Evolutionary conservation across 768 basidiomycete genomes (phyloP), one percentile per base, ranked within the genome.

Genomic region (Rubroboletus pulcherrimus): DNA sequence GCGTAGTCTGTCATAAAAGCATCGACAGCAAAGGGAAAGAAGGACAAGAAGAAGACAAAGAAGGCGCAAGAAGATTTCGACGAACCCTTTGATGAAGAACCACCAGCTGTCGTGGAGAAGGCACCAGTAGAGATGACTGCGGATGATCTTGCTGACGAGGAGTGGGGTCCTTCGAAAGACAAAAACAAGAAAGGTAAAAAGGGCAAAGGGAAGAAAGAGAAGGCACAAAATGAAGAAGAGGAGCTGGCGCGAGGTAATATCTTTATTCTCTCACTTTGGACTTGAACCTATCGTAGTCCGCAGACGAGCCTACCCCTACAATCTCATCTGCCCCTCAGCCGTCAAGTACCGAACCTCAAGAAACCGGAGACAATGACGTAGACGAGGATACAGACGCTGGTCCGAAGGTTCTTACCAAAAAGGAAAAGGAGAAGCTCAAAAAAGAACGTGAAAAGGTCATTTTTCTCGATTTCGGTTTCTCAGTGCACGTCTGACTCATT

Each of bases 391-490:
- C 80, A 31, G 85, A 79, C 49, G 73, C 72, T 47, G 90, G 82
- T 14, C 76, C 77, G 4, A 85, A 87, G 72, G 68, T 96, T 33
- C 73, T 97, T 35, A 86, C 88, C 17, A 98, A 98, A 77, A 97
- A 96, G 71, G 92, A 98, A 78, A 98, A 98, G 75, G 95, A 98
- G 71, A 87, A 87, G 69, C 77, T 96, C 57, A 98, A 98, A 83
- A 98, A 98, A 75, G 95, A 98, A 74, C 84, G 85, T 49, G 94
- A 97, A 77, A 97, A 97, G 87, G 93, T 87, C 35, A 46, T 65
- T 39, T 55, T 21, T 39, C 39, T 40, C 38, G n/a, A 51, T 10
- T 6, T 40, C 51, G n/a, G n/a, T 49, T 31, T 57, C 49, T 51
- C 37, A 9, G 47, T 51, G 57, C 33, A 58, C 49, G 14, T 59